phyloP scores from a whole-genome alignment of 768 basidiomycete genomes.

The Dioszegia aurantiaca region DNA sequence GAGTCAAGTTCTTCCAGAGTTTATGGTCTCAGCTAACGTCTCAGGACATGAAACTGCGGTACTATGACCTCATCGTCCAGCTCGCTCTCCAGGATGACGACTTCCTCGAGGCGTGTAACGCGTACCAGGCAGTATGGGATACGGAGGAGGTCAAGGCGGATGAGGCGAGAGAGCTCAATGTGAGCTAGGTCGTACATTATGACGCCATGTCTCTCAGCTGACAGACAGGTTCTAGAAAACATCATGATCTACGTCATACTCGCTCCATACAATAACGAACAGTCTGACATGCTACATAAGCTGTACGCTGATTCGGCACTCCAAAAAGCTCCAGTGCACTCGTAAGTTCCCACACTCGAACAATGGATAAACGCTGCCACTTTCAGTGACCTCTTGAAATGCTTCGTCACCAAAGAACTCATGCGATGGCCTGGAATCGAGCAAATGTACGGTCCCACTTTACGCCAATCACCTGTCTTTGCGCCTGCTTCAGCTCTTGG shows the following conservation, averaged over 20 bases:
- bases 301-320: conserved; percentile 75
- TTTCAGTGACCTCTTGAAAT: conserved; percentile 82
- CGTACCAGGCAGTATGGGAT: conserved; percentile 96
- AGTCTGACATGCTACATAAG: conserved; percentile 92
- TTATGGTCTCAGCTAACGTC: neutral
- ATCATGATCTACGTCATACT: conserved; percentile 93
- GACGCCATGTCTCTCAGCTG: neutral
- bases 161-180: conserved; percentile 53
- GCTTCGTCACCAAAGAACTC: conserved; percentile 84
- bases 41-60: conserved; percentile 92
- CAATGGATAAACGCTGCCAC: neutral
- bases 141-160: conserved; percentile 91
- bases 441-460: conserved; percentile 75
- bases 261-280: conserved; percentile 92
- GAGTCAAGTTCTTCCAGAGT: conserved; percentile 25
- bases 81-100: conserved; percentile 77
- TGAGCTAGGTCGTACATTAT: conserved; percentile 24
- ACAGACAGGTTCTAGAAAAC: conserved; percentile 76
- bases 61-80: conserved; percentile 94
- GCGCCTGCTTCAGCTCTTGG: conserved; percentile 54
- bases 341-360: conserved; percentile 56
- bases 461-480: conserved; percentile 80
- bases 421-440: conserved; percentile 98
- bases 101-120: conserved; percentile 90
- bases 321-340: conserved; percentile 75